Evolutionary conservation across 768 basidiomycete species (phyloP).

Genomic region (Leucocoprinus birnbaumii): DNA sequence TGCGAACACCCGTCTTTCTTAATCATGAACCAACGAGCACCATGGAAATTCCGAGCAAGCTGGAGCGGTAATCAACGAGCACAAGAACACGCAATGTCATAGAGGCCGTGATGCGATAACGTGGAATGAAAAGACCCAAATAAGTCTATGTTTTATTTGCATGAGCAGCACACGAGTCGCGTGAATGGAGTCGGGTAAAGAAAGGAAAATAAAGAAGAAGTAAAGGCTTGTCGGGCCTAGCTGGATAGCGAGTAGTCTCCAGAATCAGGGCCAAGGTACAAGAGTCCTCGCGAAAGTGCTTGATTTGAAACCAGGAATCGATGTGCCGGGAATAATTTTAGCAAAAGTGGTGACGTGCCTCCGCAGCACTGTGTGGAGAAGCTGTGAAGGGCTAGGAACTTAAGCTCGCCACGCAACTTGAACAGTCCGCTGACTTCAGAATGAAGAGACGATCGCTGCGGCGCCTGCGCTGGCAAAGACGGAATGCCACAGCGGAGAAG

Average conservation of each 20-base stretch:
- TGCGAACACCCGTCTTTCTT: background rate
- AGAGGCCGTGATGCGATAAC: background rate
- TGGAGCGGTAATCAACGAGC: background rate
- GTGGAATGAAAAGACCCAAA: background rate
- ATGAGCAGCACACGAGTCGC: background rate
- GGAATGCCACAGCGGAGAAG: background rate
- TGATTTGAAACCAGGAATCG: background rate
- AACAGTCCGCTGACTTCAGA: background rate
- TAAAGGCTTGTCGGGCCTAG: background rate
- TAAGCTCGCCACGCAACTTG: background rate
- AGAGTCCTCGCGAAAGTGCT: background rate
- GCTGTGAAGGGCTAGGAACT: too few relatives aligned
- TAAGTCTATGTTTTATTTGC: too few relatives aligned
- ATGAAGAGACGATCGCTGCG: background rate
- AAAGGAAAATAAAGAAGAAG: background rate
- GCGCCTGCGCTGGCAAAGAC: background rate
- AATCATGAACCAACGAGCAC: background rate
- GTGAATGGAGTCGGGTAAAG: background rate
- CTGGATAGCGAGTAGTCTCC: background rate
- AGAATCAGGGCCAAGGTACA: background rate
- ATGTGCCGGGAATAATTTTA: background rate
- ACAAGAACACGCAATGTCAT: background rate
- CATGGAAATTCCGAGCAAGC: slow-evolving; percentile 2
- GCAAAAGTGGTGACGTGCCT: background rate
- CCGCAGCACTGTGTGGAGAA: slow-evolving; percentile 1